A percentile compares a stretch with the other conserved stretches of the same genome.
Evolutionary conservation across 2,329 filamentous ascomycete genomes (phyloP).

Genomic region (Stromatinia cepivora): DNA sequence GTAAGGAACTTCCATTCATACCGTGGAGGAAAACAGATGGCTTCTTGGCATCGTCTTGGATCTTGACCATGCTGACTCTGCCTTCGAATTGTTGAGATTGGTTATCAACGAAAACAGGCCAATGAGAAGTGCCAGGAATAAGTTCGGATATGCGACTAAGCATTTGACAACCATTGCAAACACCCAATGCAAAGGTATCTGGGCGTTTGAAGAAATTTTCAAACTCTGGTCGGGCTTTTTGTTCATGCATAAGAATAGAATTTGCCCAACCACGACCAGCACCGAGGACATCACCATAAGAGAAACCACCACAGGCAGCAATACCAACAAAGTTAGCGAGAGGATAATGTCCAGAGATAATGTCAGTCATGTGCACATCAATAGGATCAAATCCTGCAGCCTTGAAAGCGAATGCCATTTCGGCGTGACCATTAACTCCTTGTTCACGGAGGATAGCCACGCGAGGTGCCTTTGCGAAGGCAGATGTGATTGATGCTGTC

Average conservation of each 20-base stretch:
- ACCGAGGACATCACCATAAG: conserved; percentile 82
- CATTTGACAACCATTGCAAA: conserved; percentile 98
- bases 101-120: conserved; percentile 88
- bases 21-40: conserved; percentile 86
- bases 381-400: conserved; percentile 87
- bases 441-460: conserved; percentile 95
- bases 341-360: conserved; percentile 70
- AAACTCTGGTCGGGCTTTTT: conserved; percentile 74
- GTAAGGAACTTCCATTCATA: conserved; percentile 79
- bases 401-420: conserved; percentile 96
- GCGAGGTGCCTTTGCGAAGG: conserved; percentile 62
- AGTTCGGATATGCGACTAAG: conserved; percentile 77
- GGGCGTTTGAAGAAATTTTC: conserved; percentile 79
- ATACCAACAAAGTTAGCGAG: conserved; percentile 83
- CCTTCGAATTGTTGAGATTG: conserved; percentile 86
- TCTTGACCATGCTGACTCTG: conserved; percentile 80
- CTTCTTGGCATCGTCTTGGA: conserved; percentile 60
- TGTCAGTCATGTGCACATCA: conserved; percentile 96
- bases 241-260: conserved; percentile 80
- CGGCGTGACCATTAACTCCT: conserved; percentile 92
- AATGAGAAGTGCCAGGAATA: conserved; percentile 79
- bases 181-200: conserved; percentile 89
- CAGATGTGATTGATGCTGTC: conserved; percentile 49
- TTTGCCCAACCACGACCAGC: conserved; percentile 98
- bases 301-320: conserved; percentile 95